Evolutionary conservation across 1,139 yeast species (phyloP).

Genomic region (Hemisphaericaspora xylanilytica): DNA sequence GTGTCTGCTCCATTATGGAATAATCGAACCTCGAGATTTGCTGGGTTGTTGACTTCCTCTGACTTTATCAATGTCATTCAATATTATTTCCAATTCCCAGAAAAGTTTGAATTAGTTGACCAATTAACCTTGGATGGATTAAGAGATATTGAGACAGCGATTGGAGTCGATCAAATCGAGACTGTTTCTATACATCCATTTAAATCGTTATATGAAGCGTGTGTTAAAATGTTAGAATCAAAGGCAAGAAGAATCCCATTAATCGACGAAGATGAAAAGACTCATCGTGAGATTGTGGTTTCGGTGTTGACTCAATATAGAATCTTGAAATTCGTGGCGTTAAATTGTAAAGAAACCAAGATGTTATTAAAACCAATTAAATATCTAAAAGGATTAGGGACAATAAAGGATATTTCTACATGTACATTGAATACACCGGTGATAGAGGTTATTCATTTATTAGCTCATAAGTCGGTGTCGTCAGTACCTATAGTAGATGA

Average conservation of each 20-base stretch:
- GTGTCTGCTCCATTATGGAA: conserved; percentile 98
- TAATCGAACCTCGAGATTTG: conserved; percentile 82
- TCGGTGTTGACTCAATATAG: conserved; percentile 95
- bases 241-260: conserved; percentile 93
- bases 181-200: conserved; percentile 90
- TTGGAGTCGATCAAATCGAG: conserved; percentile 87
- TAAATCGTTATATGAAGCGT: conserved; percentile 87
- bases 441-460: conserved; percentile 82
- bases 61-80: conserved; percentile 96
- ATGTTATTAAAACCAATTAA: conserved; percentile 75
- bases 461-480: conserved; percentile 77
- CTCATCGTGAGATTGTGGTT: conserved; percentile 91
- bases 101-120: conserved; percentile 85
- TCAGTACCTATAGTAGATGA: conserved; percentile 93
- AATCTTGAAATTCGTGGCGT: conserved; percentile 89
- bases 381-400: conserved; percentile 62
- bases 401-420: conserved; percentile 60
- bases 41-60: conserved; percentile 87
- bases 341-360: conserved; percentile 93
- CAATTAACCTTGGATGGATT: conserved; percentile 82
- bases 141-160: conserved; percentile 79
- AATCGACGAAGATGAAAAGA: conserved; percentile 90
- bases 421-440: conserved; percentile 93
- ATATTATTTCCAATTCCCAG: conserved; percentile 89
- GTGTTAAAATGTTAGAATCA: conserved; percentile 85